Evolutionary conservation across 2,329 filamentous ascomycete species (phyloP), one percentile per base, ranked within the genome.

Genomic region (Penicillium sp.): DNA sequence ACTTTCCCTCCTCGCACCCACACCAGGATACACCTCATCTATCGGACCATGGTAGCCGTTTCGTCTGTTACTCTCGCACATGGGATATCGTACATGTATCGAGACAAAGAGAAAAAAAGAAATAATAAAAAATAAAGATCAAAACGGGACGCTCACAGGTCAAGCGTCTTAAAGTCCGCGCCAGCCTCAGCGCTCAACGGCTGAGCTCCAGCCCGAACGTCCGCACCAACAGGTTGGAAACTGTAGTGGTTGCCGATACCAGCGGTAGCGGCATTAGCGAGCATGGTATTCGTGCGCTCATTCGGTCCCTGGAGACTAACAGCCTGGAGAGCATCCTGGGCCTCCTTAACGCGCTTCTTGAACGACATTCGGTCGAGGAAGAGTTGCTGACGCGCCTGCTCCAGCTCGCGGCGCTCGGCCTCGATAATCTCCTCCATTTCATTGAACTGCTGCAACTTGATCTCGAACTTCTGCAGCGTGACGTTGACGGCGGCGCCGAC

Each of bases 391-490:
- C 93, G 87, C 36, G 90, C 91, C 53, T 92, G 86, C 75, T 99
- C 94, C 19, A 99, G 82, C 74, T 99, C 94, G 56, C 92, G 86
- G 55, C 93, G 88, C 78, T 99, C 94, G 5, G 92, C 91, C 66
- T 95, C 90, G 47, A 99, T 81, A 40, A 97, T 88, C 16, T 90
- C 84, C 75, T 99, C 94, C 83, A 99, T 92, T 73, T 99, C 94
- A 66, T 90, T 89, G 76, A 99, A 99, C 72, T 97, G 96, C 68
- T 91, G 88, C 55, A 99, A 83, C 77, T 99, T 99, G 66, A 97
- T 80, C 75, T 97, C 92, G 58, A 97, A 87, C 77, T 99, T 99
- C 70, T 96, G 89, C 29, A 97, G 81, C n/a, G 91, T 93, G 11
- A 96, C 83, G 70, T 99, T 99, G 48, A 96, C 91, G 0, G 92